Conservation (phyloP, 2,329 filamentous ascomycete genomes). For the Diaporthe helianthi region DNA sequence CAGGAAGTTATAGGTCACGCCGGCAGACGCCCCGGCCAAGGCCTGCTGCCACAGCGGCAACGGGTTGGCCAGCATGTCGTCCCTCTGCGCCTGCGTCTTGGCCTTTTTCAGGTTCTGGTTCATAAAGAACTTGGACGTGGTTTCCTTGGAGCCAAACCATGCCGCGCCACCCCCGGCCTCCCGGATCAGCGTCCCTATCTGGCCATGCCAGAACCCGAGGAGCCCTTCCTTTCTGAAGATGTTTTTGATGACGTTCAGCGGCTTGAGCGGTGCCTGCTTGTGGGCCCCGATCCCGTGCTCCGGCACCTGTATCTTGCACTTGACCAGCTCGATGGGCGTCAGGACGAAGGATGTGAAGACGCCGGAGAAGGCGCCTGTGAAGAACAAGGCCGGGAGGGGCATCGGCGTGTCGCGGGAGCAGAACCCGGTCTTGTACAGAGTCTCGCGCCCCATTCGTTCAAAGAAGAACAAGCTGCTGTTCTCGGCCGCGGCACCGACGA, state of each 20-base stretch:
- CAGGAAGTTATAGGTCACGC: slow-evolving; percentile 94
- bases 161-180: slow-evolving; percentile 93
- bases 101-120: slow-evolving; percentile 56
- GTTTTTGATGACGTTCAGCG: slow-evolving; percentile 75
- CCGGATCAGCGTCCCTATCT: slow-evolving; percentile 89
- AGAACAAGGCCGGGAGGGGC: slow-evolving; percentile 76
- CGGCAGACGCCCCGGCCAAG: slow-evolving; percentile 83
- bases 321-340: slow-evolving; percentile 95
- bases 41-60: slow-evolving; percentile 88
- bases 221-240: slow-evolving; percentile 85
- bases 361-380: slow-evolving; percentile 85
- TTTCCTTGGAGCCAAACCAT: slow-evolving; percentile 95
- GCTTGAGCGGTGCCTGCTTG: slow-evolving; percentile 60
- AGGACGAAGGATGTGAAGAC: slow-evolving; percentile 89
- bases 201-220: slow-evolving; percentile 91
- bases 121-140: slow-evolving; percentile 74
- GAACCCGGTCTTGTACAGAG: slow-evolving; percentile 61
- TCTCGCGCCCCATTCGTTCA: slow-evolving; percentile 76
- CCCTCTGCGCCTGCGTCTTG: slow-evolving; percentile 48
- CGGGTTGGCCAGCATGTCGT: slow-evolving; percentile 54
- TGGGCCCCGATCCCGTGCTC: slow-evolving; percentile 48
- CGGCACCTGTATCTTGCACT: slow-evolving; percentile 96
- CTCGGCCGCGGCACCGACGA: slow-evolving; percentile 90
- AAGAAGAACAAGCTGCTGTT: slow-evolving; percentile 94
- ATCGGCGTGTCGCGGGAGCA: slow-evolving; percentile 64